Evolutionary conservation across 306 rosid genomes (phyloP).

Genomic region (Adenanthera pavonina): DNA sequence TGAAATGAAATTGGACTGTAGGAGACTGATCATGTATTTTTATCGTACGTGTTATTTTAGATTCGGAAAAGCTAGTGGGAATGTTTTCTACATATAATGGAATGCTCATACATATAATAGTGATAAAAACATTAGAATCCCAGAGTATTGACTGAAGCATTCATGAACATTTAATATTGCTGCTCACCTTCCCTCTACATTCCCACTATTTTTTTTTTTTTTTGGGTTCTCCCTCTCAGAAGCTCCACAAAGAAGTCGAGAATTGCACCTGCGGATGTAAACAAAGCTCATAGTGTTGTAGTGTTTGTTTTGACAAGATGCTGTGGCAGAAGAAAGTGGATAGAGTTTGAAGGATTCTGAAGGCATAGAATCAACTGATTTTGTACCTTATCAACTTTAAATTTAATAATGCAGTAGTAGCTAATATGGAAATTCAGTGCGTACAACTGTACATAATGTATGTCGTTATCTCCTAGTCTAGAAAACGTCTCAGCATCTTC

Average conservation of each 20-base stretch:
- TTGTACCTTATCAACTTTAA: conserved; percentile 45
- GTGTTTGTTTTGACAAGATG: not conserved
- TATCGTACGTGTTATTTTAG: not conserved
- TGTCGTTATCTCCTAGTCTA: conserved; percentile 43
- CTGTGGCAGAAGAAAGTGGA: conserved; percentile 25
- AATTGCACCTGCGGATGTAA: conserved; percentile 87
- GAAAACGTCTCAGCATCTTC: conserved; percentile 20
- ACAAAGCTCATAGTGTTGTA: conserved; percentile 39
- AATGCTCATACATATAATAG: not conserved
- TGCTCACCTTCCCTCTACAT: not conserved
- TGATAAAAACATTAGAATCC: not conserved
- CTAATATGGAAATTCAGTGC: conserved; percentile 29
- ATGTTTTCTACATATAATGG: not conserved
- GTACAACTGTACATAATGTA: conserved; percentile 44
- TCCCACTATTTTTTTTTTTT: not conserved
- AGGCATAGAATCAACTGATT: conserved; percentile 41
- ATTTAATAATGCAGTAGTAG: conserved; percentile 37
- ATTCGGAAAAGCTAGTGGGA: not conserved
- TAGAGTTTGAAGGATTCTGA: conserved; percentile 30
- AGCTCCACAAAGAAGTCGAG: conserved; percentile 76
- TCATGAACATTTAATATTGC: not conserved
- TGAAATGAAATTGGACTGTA: not conserved
- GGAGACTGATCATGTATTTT: not conserved
- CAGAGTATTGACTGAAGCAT: not conserved
- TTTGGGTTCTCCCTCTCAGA: conserved; percentile 46